Evolutionary conservation across 805 yeast species (phyloP), one percentile per base, ranked within the genome.

Genomic region (Candida stauntonica): DNA sequence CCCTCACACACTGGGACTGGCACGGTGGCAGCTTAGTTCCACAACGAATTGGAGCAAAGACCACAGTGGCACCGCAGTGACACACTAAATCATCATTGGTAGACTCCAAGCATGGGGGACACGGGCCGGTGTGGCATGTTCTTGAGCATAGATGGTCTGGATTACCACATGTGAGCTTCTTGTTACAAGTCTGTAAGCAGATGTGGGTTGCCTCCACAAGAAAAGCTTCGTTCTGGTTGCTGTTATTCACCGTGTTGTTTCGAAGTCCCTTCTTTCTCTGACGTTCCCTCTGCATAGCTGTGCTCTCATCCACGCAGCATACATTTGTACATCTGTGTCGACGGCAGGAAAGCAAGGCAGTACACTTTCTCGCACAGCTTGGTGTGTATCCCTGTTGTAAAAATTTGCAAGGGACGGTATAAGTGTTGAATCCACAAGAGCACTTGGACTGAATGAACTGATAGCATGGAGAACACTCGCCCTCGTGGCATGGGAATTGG

Each of bases 1-100:
- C 52, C 35, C 86, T 66, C 3, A 65, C 60, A 59, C 96, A 86
- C 45, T 75, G 87, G 43, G 74, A 70, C 17, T 65, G 67, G 61
- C 96, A 86, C 9, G 68, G 69, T 4, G 82, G 82, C 24, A 84
- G 55, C 31, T 61, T 67, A 0, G 86, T 75, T 12, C 95, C 95
- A 63, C 96, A 86, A 47, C 95, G 65, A 8, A 86, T 86, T 0
- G 96, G 96, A 0, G 95, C 95, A 16, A 70, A 72, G 5, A 86
- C 68, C 3, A 83, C 72, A 0, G 95, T 86, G 46, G 72, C 68
- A 3, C 95, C 95, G 65, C 96, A 86, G 34, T 81, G 72, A 54
- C 96, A 86, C 3, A 77, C 73, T 48, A 84, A 63, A 55, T 86
- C 95, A 15, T 84, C 86, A 29, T 79, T 75, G n/a, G 83, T 72